A percentile compares a stretch with the other conserved stretches of the same genome.
Conservation (phyloP, 768 basidiomycete genomes). For the Pleurotus salmoneostramineus region DNA sequence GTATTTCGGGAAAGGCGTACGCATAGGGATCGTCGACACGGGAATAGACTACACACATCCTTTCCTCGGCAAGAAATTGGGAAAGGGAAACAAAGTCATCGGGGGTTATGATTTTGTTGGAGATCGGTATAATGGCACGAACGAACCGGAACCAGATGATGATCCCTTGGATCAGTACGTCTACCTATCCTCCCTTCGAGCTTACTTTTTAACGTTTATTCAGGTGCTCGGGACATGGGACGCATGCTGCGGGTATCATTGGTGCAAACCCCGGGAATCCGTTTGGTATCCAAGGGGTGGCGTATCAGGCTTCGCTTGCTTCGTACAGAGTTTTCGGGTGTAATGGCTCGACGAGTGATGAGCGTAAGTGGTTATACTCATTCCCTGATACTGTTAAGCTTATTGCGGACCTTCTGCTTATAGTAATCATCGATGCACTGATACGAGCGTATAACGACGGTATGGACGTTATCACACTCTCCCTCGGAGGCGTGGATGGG, state of each 20-base stretch:
- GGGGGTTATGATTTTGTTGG: conserved; percentile 41
- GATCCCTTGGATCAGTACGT: conserved; percentile 30
- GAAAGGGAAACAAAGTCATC: conserved; percentile 32
- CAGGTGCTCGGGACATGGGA: conserved; percentile 17
- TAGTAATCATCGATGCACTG: conserved; percentile 35
- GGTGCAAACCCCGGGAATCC: conserved; percentile 38
- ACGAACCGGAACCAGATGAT: conserved; percentile 27
- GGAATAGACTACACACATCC: conserved; percentile 22
- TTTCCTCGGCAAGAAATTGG: conserved; percentile 33
- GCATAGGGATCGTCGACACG: conserved; percentile 45
- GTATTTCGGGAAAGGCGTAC: conserved; percentile 58
- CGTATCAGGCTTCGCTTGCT: conserved; percentile 37
- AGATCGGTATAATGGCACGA: conserved; percentile 29
- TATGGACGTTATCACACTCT: conserved; percentile 49
- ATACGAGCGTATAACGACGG: conserved; percentile 33
- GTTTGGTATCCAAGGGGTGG: conserved; percentile 49
- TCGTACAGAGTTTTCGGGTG: conserved; percentile 47
- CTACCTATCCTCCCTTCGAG: neutral
- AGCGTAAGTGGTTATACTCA: conserved; percentile 21
- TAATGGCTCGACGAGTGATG: conserved; percentile 28
- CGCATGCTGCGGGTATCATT: conserved; percentile 33
- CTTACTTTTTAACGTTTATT: neutral
- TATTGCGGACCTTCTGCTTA: neutral
- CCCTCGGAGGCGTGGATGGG: conserved; percentile 41
- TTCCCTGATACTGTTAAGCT: neutral